Evolutionary conservation across 805 yeast genomes (phyloP), one percentile per base, ranked within the genome.

Genomic region (Ogataea philodendri): DNA sequence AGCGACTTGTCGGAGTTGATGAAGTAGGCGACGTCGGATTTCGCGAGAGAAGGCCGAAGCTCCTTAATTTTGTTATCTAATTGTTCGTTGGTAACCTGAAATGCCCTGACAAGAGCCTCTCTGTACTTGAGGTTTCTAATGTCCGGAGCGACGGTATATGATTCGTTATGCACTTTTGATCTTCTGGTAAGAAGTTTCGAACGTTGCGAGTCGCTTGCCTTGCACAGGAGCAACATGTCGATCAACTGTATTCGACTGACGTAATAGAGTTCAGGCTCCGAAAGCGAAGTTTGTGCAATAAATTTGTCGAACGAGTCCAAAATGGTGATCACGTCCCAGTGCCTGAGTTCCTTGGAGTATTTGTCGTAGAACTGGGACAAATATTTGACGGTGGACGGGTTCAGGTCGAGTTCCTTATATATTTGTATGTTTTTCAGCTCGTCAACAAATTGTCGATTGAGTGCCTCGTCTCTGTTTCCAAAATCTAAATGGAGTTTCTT

Each of bases 391-490:
- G 49, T 44, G 10, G 35, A 32, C 3, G 51, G 42, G 30, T 41
- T 31, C 17, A 51, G 28, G 5, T 37, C 38, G 21, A 51, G 38
- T 2, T 35, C 48, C 1, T 24, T 36, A 33, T 49, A 46, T 7
- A 44, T 27, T 7, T 46, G 39, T 5, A 50, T 16, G n/a, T 37
- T 39, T 15, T 30, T 43, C 10, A 51, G 21, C 9, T 38, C 35
- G 14, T 45, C 48, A 11, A 42, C 23, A 15, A 55, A 42, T 32
- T 52, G 49, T 31, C 50, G 48, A 13, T 51, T 49, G 13, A 56
- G 28, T 9, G 45, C 44, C 24, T 48, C 55, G 22, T 46, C 40
- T 21, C 54, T 24, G 30, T 39, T 48, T 16, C 53, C 53, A n/a
- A 53, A 32, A n/a, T 44, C 41, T 20, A 51, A 21, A 30, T 48